A percentile compares a stretch with the other conserved stretches of the same genome.
phyloP scores from a whole-genome alignment of 352 stramenopile species.

The Peronospora tabacina region DNA sequence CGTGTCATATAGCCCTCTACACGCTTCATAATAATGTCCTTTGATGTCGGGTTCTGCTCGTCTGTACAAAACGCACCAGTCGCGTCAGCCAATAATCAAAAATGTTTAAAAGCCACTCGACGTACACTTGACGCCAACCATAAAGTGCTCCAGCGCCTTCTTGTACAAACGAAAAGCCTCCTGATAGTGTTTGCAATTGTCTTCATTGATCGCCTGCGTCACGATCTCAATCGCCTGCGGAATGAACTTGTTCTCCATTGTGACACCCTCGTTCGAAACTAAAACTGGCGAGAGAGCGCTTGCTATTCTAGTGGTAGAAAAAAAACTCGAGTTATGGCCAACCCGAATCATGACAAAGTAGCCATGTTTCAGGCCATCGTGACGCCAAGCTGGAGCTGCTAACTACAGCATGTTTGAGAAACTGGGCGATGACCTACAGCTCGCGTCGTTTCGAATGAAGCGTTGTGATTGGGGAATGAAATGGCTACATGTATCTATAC shows the following conservation, averaged over 20 bases:
- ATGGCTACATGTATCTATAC: constrained; percentile 17
- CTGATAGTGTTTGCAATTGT: constrained; percentile 87
- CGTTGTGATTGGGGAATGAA: constrained; percentile 28
- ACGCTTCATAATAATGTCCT: constrained; percentile 87
- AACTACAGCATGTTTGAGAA: too few species aligned
- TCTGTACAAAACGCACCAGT: constrained; percentile 31
- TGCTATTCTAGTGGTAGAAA: neutral
- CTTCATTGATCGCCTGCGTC: constrained; percentile 77
- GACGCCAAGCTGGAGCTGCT: too few species aligned
- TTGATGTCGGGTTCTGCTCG: constrained; percentile 88
- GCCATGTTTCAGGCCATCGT: neutral
- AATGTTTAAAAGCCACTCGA: constrained; percentile 1
- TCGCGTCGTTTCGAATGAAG: constrained; percentile 15
- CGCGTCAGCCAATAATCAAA: neutral
- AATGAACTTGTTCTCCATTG: constrained; percentile 89
- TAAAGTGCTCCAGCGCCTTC: constrained; percentile 86
- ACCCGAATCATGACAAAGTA: neutral
- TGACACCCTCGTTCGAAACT: neutral
- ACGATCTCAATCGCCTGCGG: constrained; percentile 88
- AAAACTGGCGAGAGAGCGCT: too few species aligned
- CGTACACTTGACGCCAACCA: constrained; percentile 85
- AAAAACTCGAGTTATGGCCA: neutral
- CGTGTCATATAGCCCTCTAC: constrained; percentile 88
- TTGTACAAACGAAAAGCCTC: constrained; percentile 84
- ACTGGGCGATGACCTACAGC: constrained; percentile 23